A percentile compares a stretch with the other conserved stretches of the same genome.
phyloP scores from a whole-genome alignment of 140 eudicot species.

The Erigeron philadelphicus region DNA sequence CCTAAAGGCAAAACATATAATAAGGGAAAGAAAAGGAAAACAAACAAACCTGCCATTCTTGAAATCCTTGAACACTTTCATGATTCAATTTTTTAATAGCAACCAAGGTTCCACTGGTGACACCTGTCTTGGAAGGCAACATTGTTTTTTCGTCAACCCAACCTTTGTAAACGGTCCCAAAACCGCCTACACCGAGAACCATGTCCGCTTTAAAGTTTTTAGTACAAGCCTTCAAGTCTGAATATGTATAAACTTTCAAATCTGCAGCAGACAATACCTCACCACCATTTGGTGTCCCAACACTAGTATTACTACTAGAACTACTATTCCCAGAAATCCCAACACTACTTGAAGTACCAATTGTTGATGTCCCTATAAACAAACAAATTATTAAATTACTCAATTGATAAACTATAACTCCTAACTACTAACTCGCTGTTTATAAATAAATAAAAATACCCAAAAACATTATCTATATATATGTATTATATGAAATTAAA shows the following conservation, averaged over 20 bases:
- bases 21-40: neutral
- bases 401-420: too few species aligned
- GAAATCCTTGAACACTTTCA: slow-evolving; percentile 66
- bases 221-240: slow-evolving; percentile 64
- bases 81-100: slow-evolving; percentile 74
- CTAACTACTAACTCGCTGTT: too few species aligned
- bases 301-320: slow-evolving; percentile 32
- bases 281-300: slow-evolving; percentile 31
- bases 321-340: slow-evolving; percentile 39
- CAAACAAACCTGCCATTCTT: slow-evolving; percentile 78
- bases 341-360: slow-evolving; percentile 39
- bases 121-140: slow-evolving; percentile 43
- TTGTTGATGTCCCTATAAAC: too few species aligned
- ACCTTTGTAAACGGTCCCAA: slow-evolving; percentile 81
- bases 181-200: slow-evolving; percentile 76
- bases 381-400: too few species aligned
- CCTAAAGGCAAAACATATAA: neutral
- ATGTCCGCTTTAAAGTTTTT: slow-evolving; percentile 58
- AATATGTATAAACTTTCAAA: slow-evolving; percentile 51
- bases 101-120: slow-evolving; percentile 39
- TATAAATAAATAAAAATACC: too few species aligned
- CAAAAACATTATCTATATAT: too few species aligned
- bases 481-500: too few species aligned
- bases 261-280: slow-evolving; percentile 59
- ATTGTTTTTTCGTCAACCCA: slow-evolving; percentile 76